phyloP scores from a whole-genome alignment of 768 basidiomycete genomes.

The Cubamyces lactineus region DNA sequence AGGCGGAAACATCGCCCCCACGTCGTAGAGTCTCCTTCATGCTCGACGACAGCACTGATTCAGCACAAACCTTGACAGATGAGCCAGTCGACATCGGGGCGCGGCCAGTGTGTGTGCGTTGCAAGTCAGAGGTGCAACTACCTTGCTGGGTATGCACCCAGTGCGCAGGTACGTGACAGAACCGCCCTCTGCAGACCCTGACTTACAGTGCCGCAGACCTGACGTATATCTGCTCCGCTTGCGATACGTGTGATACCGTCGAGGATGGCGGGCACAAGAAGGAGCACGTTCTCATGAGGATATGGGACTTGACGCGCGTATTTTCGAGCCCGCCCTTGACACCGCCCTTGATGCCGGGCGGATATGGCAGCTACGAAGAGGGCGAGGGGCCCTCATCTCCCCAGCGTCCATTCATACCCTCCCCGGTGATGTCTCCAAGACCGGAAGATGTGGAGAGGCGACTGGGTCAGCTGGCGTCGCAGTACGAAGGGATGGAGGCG shows the following conservation, averaged over 20 bases:
- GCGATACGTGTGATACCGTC: not conserved
- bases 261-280: not conserved
- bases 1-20: too few relatives aligned
- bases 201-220: not conserved
- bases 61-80: not conserved
- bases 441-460: not conserved
- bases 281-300: not conserved
- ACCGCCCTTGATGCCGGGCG: too few relatives aligned
- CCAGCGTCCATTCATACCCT: not conserved
- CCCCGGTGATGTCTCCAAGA: not conserved
- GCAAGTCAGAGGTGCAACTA: not conserved
- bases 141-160: conserved; percentile 1
- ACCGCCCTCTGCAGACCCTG: not conserved
- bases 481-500: not conserved
- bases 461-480: not conserved
- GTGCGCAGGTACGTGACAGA: not conserved
- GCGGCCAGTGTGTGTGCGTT: not conserved
- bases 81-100: not conserved
- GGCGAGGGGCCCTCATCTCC: not conserved
- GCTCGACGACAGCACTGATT: not conserved
- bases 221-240: not conserved
- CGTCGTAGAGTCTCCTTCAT: not conserved
- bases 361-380: too few relatives aligned
- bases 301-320: not conserved
- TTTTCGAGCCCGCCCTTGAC: too few relatives aligned